These are phyloP conservation scores for Cucurbita moschata DNA, from an alignment of 306 rosid species.

Conservation along the genomic window DNA sequence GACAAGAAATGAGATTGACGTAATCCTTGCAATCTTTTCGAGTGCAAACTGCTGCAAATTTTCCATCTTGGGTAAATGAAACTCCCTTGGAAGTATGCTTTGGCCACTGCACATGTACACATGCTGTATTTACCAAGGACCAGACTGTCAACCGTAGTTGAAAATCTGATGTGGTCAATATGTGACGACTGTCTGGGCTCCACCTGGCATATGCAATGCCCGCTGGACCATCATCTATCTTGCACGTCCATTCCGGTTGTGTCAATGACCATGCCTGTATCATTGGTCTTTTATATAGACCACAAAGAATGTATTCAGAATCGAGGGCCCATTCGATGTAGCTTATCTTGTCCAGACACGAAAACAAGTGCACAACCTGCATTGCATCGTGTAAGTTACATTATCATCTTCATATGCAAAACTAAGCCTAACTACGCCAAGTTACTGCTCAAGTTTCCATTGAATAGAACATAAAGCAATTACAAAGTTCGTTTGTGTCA, in stretches of 20 bases:
- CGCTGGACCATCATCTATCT: slow-evolving; percentile 96
- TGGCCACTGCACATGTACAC: slow-evolving; percentile 91
- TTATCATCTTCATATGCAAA: slow-evolving; percentile 6
- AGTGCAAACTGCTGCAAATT: slow-evolving; percentile 88
- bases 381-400: slow-evolving; percentile 9
- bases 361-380: slow-evolving; percentile 97
- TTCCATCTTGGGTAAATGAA: slow-evolving; percentile 82
- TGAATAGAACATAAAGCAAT: background rate
- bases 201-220: slow-evolving; percentile 94
- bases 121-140: slow-evolving; percentile 89
- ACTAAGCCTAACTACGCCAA: background rate
- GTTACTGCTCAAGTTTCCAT: background rate
- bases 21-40: slow-evolving; percentile 94
- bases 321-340: slow-evolving; percentile 96
- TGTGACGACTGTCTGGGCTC: slow-evolving; percentile 99
- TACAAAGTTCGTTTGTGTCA: background rate
- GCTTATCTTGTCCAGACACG: slow-evolving; percentile 97
- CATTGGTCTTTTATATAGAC: slow-evolving; percentile 81
- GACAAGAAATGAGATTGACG: slow-evolving; percentile 74
- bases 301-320: slow-evolving; percentile 96
- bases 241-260: slow-evolving; percentile 99
- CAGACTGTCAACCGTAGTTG: slow-evolving; percentile 90
- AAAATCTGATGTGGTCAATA: slow-evolving; percentile 85
- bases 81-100: slow-evolving; percentile 92
- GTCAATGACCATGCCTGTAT: slow-evolving; percentile 96